These are phyloP conservation scores for Stephanodiscus triporus DNA, from an alignment of 108 stramenopile genomes.

Conservation along the genomic window DNA sequence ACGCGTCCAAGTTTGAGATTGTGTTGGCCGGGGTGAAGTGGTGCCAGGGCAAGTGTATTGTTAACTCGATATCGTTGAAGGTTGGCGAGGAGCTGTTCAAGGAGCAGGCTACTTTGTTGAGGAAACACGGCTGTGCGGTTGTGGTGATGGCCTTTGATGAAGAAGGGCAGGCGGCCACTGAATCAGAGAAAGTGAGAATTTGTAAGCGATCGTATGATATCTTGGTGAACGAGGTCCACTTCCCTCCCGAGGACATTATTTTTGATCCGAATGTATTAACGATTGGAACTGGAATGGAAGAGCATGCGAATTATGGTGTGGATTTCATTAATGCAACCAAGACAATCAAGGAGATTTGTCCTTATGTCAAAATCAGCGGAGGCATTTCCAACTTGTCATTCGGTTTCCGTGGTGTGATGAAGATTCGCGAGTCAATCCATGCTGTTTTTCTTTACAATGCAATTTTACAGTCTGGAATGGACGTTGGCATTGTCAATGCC, in stretches of 20 bases:
- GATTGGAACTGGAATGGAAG: slow-evolving; percentile 98
- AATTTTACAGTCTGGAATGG: slow-evolving; percentile 95
- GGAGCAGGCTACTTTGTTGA: slow-evolving; percentile 93
- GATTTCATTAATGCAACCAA: slow-evolving; percentile 96
- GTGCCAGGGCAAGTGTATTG: slow-evolving; percentile 97
- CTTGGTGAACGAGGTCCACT: slow-evolving; percentile 92
- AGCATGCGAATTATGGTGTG: slow-evolving; percentile 97
- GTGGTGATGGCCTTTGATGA: slow-evolving; percentile 99
- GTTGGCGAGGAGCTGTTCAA: slow-evolving; percentile 98
- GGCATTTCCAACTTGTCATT: slow-evolving; percentile 99
- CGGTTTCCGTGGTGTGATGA: slow-evolving; percentile 95
- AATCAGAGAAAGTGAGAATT: slow-evolving; percentile 96
- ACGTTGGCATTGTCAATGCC: slow-evolving; percentile 99
- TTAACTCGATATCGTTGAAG: slow-evolving; percentile 98
- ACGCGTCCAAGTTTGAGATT: slow-evolving; percentile 99
- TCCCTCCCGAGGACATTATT: slow-evolving; percentile 99
- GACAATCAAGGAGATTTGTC: slow-evolving; percentile 96
- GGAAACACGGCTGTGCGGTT: slow-evolving; percentile 97
- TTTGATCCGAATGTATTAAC: slow-evolving; percentile 99
- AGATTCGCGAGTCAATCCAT: slow-evolving; percentile 99
- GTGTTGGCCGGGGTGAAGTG: slow-evolving; percentile 95
- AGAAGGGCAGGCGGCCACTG: slow-evolving; percentile 97
- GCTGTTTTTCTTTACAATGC: slow-evolving; percentile 97
- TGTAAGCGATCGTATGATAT: slow-evolving; percentile 99
- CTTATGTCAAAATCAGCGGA: slow-evolving; percentile 96